Evolutionary conservation across 768 basidiomycete genomes (phyloP).

Genomic region (Agrocybe pediades): DNA sequence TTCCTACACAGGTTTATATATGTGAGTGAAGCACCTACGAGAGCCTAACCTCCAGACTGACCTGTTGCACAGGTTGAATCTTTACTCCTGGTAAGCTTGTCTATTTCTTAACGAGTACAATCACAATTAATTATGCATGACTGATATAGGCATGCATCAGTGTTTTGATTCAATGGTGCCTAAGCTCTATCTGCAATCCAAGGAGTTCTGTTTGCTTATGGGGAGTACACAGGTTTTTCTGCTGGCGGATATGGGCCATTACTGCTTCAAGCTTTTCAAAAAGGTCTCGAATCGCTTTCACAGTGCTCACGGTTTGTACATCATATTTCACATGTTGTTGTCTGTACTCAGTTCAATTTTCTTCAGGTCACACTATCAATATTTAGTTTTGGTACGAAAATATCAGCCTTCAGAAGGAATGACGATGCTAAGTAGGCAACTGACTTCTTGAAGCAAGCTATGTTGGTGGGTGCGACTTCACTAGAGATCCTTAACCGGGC

Average conservation of each 20-base stretch:
- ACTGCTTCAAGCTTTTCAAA: constrained; percentile 2
- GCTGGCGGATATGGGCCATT: constrained; percentile 17
- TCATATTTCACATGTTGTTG: neutral
- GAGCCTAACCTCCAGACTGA: neutral
- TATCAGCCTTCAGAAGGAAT: neutral
- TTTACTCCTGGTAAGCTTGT: constrained; percentile 6
- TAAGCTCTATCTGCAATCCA: neutral
- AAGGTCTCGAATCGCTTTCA: constrained; percentile 4
- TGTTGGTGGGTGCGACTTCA: neutral
- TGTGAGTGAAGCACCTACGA: constrained; percentile 3
- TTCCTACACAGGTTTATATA: constrained; percentile 13
- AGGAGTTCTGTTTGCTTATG: neutral
- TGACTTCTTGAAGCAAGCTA: neutral
- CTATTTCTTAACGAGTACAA: neutral
- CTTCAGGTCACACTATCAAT: constrained; percentile 4
- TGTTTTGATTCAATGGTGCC: constrained; percentile 11
- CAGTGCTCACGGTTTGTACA: constrained; percentile 7
- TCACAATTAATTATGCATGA: neutral
- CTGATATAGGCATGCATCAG: constrained; percentile 2
- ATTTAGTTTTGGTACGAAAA: constrained; percentile 11
- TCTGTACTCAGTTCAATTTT: neutral
- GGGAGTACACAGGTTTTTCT: constrained; percentile 14
- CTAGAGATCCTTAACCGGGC: neutral
- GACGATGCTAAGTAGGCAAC: no score
- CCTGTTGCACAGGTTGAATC: constrained; percentile 9